These are phyloP conservation scores for Heliosperma pusillum DNA, from an alignment of 148 eudicot species.

Conservation along the genomic window DNA sequence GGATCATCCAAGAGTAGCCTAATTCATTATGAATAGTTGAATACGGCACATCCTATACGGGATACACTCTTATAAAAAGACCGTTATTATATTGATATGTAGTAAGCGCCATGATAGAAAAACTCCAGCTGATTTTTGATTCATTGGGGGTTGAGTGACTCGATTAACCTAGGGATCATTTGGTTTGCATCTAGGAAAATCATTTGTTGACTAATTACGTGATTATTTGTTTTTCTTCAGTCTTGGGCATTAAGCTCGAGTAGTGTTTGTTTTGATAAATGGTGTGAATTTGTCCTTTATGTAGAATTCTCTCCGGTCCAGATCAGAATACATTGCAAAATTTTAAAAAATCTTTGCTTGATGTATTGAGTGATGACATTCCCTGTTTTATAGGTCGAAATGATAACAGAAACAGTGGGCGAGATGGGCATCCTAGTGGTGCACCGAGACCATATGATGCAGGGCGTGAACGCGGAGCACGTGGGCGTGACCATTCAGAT, in stretches of 20 bases:
- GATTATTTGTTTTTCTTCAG: background rate
- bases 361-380: background rate
- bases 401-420: conserved; percentile 10
- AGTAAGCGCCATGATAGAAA: too few relatives aligned
- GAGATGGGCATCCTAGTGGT: conserved; percentile 12
- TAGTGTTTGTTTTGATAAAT: background rate
- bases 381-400: conserved; percentile 1
- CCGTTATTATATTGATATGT: too few relatives aligned
- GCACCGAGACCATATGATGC: conserved; percentile 6
- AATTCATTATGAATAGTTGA: too few relatives aligned
- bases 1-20: background rate
- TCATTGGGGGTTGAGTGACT: too few relatives aligned
- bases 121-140: too few relatives aligned
- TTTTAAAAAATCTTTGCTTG: background rate
- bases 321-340: background rate
- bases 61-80: too few relatives aligned
- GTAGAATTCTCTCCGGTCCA: background rate
- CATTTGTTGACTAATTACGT: background rate
- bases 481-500: background rate
- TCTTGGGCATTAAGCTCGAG: background rate
- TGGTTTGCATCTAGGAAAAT: background rate
- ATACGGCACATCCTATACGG: too few relatives aligned
- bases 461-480: background rate
- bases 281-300: too few relatives aligned
- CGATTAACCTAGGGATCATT: too few relatives aligned